Percentiles rank a stretch among this genome's conserved stretches.
Evolutionary conservation across 768 basidiomycete genomes (phyloP).

Genomic region (Ephemerocybe angulata): DNA sequence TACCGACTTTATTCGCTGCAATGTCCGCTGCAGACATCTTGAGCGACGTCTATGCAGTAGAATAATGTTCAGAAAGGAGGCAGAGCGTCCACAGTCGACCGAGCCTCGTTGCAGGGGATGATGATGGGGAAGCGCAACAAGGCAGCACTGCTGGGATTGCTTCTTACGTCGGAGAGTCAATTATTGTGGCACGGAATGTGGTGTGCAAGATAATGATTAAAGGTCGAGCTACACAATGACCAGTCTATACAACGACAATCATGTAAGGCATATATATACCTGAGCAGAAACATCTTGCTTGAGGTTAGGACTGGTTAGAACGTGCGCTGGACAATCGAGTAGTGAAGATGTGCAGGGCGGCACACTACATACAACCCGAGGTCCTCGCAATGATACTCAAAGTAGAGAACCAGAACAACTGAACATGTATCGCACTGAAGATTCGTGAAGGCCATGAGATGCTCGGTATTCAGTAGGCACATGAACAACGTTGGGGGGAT

Average conservation of each 20-base stretch:
- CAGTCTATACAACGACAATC: neutral
- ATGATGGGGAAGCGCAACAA: constrained; percentile 11
- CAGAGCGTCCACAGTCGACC: constrained; percentile 13
- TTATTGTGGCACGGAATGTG: constrained; percentile 34
- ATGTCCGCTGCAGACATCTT: constrained; percentile 49
- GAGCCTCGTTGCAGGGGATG: constrained; percentile 27
- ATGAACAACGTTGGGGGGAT: too few relatives aligned
- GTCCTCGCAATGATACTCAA: too few relatives aligned
- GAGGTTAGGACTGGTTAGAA: neutral
- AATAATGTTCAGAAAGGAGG: constrained; percentile 17
- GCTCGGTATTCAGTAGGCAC: too few relatives aligned
- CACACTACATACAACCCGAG: too few relatives aligned
- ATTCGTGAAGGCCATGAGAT: too few relatives aligned
- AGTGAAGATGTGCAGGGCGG: too few relatives aligned
- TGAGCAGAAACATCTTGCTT: neutral
- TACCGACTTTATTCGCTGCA: constrained; percentile 50
- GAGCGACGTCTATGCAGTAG: constrained; percentile 19
- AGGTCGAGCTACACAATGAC: neutral
- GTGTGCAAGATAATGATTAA: neutral
- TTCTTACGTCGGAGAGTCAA: constrained; percentile 53
- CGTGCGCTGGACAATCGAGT: too few relatives aligned
- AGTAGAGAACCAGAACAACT: too few relatives aligned
- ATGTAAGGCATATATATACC: neutral
- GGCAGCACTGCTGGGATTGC: constrained; percentile 17
- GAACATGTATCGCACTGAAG: too few relatives aligned